Evolutionary conservation across 495 filamentous ascomycete species (phyloP).

Genomic region (Podospora pseudopauciseta): DNA sequence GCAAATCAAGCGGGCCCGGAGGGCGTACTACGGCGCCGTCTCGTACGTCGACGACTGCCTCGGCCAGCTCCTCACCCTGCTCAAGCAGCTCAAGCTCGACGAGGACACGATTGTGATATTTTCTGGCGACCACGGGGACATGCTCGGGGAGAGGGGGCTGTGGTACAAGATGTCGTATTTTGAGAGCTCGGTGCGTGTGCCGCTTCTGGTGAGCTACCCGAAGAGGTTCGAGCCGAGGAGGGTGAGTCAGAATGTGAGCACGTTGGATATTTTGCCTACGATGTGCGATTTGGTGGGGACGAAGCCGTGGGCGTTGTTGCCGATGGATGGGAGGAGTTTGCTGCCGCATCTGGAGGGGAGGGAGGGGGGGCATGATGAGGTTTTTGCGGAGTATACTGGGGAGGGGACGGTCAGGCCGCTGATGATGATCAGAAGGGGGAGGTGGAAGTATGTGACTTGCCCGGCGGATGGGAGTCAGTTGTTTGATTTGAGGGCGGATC

Average conservation of each 20-base stretch:
- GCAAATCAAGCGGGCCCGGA: constrained; percentile 70
- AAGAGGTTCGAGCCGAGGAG: constrained; percentile 61
- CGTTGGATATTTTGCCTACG: constrained; percentile 80
- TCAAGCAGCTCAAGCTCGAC: constrained; percentile 70
- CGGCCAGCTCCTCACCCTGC: constrained; percentile 67
- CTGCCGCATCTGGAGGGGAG: constrained; percentile 64
- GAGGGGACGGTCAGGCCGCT: constrained; percentile 81
- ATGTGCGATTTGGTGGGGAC: constrained; percentile 74
- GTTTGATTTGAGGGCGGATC: constrained; percentile 69
- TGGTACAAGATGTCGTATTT: constrained; percentile 97
- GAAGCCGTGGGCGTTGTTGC: constrained; percentile 56
- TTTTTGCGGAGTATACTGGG: constrained; percentile 83
- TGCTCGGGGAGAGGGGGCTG: constrained; percentile 82
- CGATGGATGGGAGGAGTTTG: constrained; percentile 74
- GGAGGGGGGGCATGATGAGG: constrained; percentile 59
- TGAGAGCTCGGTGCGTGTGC: constrained; percentile 78
- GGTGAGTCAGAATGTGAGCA: constrained; percentile 74
- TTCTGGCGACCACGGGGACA: constrained; percentile 86
- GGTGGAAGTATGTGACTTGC: constrained; percentile 81
- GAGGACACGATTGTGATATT: constrained; percentile 84
- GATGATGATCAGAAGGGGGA: constrained; percentile 84
- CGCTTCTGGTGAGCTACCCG: constrained; percentile 72
- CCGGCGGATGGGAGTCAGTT: constrained; percentile 76
- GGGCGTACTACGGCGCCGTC: constrained; percentile 85
- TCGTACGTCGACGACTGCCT: constrained; percentile 87